Percentiles rank a stretch among this genome's conserved stretches.
phyloP scores from a whole-genome alignment of 495 filamentous ascomycete genomes.

The Bombardia bombarda region DNA sequence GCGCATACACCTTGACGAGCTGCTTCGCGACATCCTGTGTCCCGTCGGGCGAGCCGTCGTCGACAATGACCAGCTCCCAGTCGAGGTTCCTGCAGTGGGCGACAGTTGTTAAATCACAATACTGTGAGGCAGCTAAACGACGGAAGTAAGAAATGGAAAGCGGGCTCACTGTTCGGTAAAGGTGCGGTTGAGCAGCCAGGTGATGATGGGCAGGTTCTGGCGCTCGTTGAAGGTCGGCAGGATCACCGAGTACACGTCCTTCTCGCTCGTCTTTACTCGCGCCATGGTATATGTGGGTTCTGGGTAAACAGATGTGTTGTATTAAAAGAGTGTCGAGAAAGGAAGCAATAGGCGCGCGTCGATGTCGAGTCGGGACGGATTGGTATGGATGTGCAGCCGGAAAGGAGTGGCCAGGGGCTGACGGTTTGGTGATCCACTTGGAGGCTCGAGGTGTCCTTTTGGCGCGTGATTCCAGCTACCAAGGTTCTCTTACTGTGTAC shows the following conservation, averaged over 20 bases:
- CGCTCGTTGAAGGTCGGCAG: constrained; percentile 98
- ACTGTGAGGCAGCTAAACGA: neutral
- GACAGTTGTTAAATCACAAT: neutral
- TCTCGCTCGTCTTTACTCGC: constrained; percentile 19
- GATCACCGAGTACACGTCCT: constrained; percentile 90
- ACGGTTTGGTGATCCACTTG: neutral
- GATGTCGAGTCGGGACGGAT: no score
- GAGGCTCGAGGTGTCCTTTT: neutral
- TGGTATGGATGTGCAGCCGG: neutral
- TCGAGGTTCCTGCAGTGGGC: constrained; percentile 63
- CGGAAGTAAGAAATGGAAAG: neutral
- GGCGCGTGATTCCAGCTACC: neutral
- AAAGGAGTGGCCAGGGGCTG: neutral
- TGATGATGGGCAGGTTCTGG: constrained; percentile 89
- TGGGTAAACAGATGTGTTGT: neutral
- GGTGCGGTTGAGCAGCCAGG: constrained; percentile 83
- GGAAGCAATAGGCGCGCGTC: neutral
- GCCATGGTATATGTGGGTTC: constrained; percentile 9
- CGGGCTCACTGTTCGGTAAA: constrained; percentile 69
- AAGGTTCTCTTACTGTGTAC: no score
- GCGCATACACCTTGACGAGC: constrained; percentile 72
- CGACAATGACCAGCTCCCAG: constrained; percentile 95
- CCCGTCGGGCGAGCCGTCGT: constrained; percentile 95
- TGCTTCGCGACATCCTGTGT: constrained; percentile 85
- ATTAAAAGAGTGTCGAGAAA: neutral